These are phyloP conservation scores for Wickerhamiella siamensis DNA, from an alignment of 805 yeast genomes.

Conservation along the genomic window DNA sequence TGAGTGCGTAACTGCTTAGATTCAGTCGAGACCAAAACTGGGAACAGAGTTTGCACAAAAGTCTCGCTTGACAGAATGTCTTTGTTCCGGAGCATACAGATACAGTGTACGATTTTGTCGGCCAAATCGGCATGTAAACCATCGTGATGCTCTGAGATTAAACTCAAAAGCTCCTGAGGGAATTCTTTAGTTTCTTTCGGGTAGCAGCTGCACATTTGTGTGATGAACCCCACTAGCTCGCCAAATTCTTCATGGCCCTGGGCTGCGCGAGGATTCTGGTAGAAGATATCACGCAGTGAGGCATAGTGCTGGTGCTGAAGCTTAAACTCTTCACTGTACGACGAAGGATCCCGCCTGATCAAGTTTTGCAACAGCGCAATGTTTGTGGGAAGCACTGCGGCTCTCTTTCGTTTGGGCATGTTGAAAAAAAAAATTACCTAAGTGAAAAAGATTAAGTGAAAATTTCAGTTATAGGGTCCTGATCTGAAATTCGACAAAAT, in stretches of 20 bases:
- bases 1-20: constrained; percentile 74
- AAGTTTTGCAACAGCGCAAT: constrained; percentile 82
- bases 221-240: constrained; percentile 77
- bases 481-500: background rate
- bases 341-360: constrained; percentile 85
- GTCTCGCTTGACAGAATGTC: constrained; percentile 64
- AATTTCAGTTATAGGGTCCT: background rate
- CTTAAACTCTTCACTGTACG: constrained; percentile 84
- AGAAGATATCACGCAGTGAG: constrained; percentile 74
- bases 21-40: constrained; percentile 51
- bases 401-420: constrained; percentile 83
- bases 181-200: constrained; percentile 77
- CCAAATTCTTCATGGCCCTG: constrained; percentile 54
- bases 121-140: constrained; percentile 72
- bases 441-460: background rate
- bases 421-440: constrained; percentile 1
- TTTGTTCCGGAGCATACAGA: constrained; percentile 83
- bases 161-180: constrained; percentile 62
- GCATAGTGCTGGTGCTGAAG: constrained; percentile 90
- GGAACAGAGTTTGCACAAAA: constrained; percentile 77
- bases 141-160: constrained; percentile 63
- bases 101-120: constrained; percentile 79
- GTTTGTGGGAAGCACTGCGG: constrained; percentile 85
- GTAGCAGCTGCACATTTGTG: constrained; percentile 82
- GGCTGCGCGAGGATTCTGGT: constrained; percentile 51